A percentile compares a stretch with the other conserved stretches of the same genome.
phyloP scores from a whole-genome alignment of 208 protist species.

The Leishmania amazonensis region DNA sequence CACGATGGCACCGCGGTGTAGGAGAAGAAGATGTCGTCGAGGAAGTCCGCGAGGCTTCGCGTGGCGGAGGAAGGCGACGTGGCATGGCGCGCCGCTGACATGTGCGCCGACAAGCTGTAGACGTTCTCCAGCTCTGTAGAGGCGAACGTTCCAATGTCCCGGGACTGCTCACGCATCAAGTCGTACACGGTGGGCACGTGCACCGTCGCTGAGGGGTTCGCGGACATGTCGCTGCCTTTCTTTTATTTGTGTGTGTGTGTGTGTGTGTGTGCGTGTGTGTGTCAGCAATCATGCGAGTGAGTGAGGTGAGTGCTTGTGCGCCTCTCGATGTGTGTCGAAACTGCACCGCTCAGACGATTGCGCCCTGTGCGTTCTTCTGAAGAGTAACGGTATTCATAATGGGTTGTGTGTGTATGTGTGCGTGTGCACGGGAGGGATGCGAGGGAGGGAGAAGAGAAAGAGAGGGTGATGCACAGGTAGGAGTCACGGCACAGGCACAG shows the following conservation, averaged over 20 bases:
- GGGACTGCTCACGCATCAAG: constrained; percentile 2
- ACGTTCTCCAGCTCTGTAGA: constrained; percentile 8
- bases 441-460: background rate
- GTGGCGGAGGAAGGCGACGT: constrained; percentile 20
- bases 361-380: background rate
- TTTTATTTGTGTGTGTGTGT: background rate
- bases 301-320: background rate
- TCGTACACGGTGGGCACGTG: constrained; percentile 22
- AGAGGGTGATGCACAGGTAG: background rate
- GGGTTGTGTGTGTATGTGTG: background rate
- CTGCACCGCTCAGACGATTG: background rate
- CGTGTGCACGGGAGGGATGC: background rate
- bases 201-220: background rate
- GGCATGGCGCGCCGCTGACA: background rate
- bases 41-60: constrained; percentile 23
- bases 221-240: background rate
- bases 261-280: background rate
- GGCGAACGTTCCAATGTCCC: constrained; percentile 2
- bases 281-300: background rate
- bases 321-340: background rate
- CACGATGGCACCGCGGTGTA: constrained; percentile 60
- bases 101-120: background rate
- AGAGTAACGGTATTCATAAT: background rate
- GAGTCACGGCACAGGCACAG: background rate
- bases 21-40: constrained; percentile 67